These are phyloP conservation scores for Mortierella alpina DNA, from an alignment of 192 early-diverging fungal genomes.

Conservation along the genomic window DNA sequence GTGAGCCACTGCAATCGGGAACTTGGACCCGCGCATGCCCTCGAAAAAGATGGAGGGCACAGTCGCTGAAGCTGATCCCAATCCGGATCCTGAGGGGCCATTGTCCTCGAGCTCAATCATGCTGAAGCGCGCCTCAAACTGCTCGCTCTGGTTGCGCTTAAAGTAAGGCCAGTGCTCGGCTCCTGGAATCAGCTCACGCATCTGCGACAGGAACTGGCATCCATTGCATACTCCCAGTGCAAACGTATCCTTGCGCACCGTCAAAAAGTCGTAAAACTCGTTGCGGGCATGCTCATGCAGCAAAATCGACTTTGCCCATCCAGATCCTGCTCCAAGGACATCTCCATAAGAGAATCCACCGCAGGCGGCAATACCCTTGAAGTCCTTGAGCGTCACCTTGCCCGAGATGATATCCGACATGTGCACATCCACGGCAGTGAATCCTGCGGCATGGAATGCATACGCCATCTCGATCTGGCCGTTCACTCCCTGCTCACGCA, in stretches of 20 bases:
- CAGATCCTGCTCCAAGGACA: conserved; percentile 97
- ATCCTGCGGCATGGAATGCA: conserved; percentile 94
- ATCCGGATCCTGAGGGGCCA: not conserved
- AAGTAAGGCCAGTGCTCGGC: conserved; percentile 92
- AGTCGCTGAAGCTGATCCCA: not conserved
- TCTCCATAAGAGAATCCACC: conserved; percentile 99
- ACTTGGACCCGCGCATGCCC: conserved; percentile 88
- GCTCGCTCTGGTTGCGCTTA: conserved; percentile 90
- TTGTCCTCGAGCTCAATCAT: conserved; percentile 74
- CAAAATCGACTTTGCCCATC: conserved; percentile 96
- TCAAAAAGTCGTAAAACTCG: conserved; percentile 87
- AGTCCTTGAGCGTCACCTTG: conserved; percentile 70
- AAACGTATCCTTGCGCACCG: conserved; percentile 88
- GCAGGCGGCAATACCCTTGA: conserved; percentile 91
- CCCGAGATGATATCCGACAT: conserved; percentile 93
- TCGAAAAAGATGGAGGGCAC: conserved; percentile 81
- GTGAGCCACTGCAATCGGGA: conserved; percentile 97
- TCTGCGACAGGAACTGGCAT: conserved; percentile 94
- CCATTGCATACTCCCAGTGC: conserved; percentile 98
- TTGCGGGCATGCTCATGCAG: conserved; percentile 73
- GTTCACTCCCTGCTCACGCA: conserved; percentile 99
- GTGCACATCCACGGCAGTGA: conserved; percentile 95
- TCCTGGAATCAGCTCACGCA: conserved; percentile 89
- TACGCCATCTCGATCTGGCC: conserved; percentile 94
- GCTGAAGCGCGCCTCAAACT: conserved; percentile 94